Conservation (phyloP, 257 asterid species). For the Avicennia marina region DNA sequence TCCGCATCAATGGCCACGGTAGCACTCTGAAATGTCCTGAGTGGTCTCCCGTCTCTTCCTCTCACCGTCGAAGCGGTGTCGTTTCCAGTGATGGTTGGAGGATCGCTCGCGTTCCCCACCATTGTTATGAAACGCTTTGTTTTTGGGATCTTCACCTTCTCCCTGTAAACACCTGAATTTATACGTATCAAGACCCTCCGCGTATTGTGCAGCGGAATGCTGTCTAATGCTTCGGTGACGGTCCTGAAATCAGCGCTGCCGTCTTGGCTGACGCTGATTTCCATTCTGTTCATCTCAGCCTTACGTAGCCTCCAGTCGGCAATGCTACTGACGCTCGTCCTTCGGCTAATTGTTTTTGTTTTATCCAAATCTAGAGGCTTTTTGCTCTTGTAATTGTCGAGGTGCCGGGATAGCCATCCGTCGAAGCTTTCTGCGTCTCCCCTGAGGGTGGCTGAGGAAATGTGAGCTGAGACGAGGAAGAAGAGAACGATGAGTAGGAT, state of each 20-base stretch:
- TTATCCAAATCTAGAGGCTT: no score
- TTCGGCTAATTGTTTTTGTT: no score
- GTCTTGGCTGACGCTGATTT: constrained; percentile 44
- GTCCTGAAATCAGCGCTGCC: constrained; percentile 41
- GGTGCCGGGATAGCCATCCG: constrained; percentile 41
- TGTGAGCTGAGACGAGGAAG: constrained; percentile 20
- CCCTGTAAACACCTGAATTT: constrained; percentile 47
- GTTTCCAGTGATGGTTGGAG: constrained; percentile 46
- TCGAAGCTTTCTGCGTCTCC: constrained; percentile 12
- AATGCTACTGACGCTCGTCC: no score
- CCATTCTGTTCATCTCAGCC: constrained; percentile 39
- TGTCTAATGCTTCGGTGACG: constrained; percentile 40
- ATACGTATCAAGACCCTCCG: constrained; percentile 36
- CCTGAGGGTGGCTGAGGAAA: constrained; percentile 11
- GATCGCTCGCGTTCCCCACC: constrained; percentile 33
- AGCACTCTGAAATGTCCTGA: constrained; percentile 47
- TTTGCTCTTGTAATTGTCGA: constrained; percentile 23
- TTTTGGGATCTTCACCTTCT: no score
- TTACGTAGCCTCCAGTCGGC: constrained; percentile 32
- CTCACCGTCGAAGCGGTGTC: constrained; percentile 40
- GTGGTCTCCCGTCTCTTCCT: constrained; percentile 35
- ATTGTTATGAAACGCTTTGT: no score
- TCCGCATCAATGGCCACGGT: constrained; percentile 48
- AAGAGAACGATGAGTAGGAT: constrained; percentile 11
- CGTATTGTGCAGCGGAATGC: constrained; percentile 38